Evolutionary conservation across 176 grass and related monocot genomes (phyloP), one percentile per base, ranked within the genome.

Genomic region (Otatea glauca): DNA sequence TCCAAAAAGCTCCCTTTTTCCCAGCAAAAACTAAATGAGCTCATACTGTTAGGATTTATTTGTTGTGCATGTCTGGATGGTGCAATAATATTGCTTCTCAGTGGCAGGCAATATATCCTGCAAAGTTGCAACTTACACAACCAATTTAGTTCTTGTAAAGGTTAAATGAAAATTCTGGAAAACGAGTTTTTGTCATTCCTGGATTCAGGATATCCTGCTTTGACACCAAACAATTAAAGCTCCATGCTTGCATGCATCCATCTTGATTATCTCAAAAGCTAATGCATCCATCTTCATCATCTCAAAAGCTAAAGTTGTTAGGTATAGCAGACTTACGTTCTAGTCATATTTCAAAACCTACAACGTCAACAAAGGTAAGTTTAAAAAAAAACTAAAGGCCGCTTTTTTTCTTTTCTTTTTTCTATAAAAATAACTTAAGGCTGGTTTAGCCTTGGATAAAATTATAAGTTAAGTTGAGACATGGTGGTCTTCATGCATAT

Each of bases 301-400:
- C 12, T 13, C 11, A 23, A 83, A 83, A 74, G 70, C 70, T 63
- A 74, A 84, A 44, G 37, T 34, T 78, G 32, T 79, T 87, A 83
- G 55, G 56, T 70, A 78, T 34, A 64, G 44, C 42, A 44, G 20
- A 47, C 58, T 17, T 24, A 11, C 20, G 6, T 14, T 83, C 35
- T 63, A 34, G 44, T 88, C 77, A 74, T 56, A 39, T 53, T 64
- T 82, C 42, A 37, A 53, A 23, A 77, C 80, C 34, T 77, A 82
- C 47, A 70, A 49, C 27, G 74, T 55, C 55, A 78, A 83, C 44
- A 35, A 62, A 88, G 32, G 65, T 45, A 64, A 48, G 32, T 21
- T 71, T 71, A 78, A 17, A 24, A 6, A 6, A 18, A 70, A 67
- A 43, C 18, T 12, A 0, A 29, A 21, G 21, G 11, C 41, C 51